A percentile compares a stretch with the other conserved stretches of the same genome.
Evolutionary conservation across 2,329 filamentous ascomycete species (phyloP).

Genomic region (Penicillium vulpinum): DNA sequence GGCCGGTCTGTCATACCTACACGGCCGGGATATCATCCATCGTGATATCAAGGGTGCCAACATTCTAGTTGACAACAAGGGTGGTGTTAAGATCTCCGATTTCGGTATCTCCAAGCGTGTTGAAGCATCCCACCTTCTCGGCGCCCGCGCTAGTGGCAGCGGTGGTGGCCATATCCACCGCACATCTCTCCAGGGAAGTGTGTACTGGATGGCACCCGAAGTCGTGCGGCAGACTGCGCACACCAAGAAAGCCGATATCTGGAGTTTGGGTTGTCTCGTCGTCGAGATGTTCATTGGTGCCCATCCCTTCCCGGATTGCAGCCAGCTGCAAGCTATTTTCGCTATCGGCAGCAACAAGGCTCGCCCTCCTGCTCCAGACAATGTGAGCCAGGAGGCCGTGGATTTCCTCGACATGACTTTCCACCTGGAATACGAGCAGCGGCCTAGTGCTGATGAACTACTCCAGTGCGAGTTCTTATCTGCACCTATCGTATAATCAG

Average conservation of each 20-base stretch:
- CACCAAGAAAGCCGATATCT: slow-evolving; percentile 97
- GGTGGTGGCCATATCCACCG: slow-evolving; percentile 50
- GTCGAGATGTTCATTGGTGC: slow-evolving; percentile 99
- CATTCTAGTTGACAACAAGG: slow-evolving; percentile 98
- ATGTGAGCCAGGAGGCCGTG: slow-evolving; percentile 79
- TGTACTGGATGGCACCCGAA: slow-evolving; percentile 99
- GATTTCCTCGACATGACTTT: slow-evolving; percentile 86
- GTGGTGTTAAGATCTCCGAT: slow-evolving; percentile 98
- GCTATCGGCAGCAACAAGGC: slow-evolving; percentile 91
- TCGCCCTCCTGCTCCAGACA: slow-evolving; percentile 82
- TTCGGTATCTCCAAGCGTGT: slow-evolving; percentile 99
- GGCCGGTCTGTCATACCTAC: slow-evolving; percentile 86
- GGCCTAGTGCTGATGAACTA: slow-evolving; percentile 88
- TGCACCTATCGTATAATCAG: slow-evolving; percentile 59
- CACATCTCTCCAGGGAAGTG: slow-evolving; percentile 87
- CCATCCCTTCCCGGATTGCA: slow-evolving; percentile 95
- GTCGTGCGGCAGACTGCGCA: slow-evolving; percentile 98
- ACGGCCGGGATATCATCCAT: slow-evolving; percentile 94
- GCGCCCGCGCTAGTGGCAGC: slow-evolving; percentile 41
- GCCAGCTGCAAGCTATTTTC: slow-evolving; percentile 96
- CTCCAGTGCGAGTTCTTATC: slow-evolving; percentile 79
- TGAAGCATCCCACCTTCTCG: slow-evolving; percentile 81
- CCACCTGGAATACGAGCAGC: slow-evolving; percentile 89
- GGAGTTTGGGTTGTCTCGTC: slow-evolving; percentile 93
- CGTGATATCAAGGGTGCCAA: slow-evolving; percentile 99